Evolutionary conservation across 108 stramenopile species (phyloP).

Genomic region (Skeletonema costatum): DNA sequence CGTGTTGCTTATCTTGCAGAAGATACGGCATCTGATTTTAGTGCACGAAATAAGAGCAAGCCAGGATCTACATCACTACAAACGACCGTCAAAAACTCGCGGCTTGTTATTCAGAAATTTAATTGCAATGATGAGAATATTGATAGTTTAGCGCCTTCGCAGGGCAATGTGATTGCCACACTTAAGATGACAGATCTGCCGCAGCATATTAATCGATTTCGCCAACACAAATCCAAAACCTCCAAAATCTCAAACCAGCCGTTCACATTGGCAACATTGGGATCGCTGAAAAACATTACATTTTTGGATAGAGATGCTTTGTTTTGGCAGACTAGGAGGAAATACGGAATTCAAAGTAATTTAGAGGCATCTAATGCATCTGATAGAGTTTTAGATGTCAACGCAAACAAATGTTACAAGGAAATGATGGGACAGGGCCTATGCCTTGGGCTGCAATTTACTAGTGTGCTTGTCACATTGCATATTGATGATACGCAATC

Average conservation of each 20-base stretch:
- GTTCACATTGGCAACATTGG: conserved; percentile 16
- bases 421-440: conserved; percentile 16
- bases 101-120: conserved; percentile 31
- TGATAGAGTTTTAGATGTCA: conserved; percentile 34
- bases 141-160: neutral
- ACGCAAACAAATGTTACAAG: neutral
- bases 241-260: neutral
- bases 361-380: conserved; percentile 15
- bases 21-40: conserved; percentile 7
- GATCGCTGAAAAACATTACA: conserved; percentile 22
- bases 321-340: neutral
- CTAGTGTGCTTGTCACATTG: conserved; percentile 23
- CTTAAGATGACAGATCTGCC: conserved; percentile 25
- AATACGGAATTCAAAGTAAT: conserved; percentile 18
- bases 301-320: conserved; percentile 39
- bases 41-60: conserved; percentile 2
- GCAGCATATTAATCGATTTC: conserved; percentile 12
- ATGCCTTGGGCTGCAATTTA: conserved; percentile 27
- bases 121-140: conserved; percentile 1
- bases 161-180: conserved; percentile 8
- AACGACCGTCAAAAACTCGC: conserved; percentile 11
- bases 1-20: conserved; percentile 37
- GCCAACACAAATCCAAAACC: neutral
- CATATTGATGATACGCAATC: conserved; percentile 2
- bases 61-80: neutral